Conservation (phyloP, 2,329 filamentous ascomycete species). For the Neurospora crassa region DNA sequence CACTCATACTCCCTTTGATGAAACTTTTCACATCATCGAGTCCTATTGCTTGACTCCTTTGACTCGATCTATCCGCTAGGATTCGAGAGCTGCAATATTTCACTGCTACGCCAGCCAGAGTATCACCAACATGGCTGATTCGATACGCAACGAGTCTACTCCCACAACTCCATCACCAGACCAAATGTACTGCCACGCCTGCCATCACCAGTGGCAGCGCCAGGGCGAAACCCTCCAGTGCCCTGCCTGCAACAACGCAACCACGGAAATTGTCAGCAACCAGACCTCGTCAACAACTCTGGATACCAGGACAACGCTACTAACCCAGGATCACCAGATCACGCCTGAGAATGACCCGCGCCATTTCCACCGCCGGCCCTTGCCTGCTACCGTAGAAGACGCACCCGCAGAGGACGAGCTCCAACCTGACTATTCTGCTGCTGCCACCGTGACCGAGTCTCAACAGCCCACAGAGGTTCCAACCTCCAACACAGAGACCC, state of each 20-base stretch:
- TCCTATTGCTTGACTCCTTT: neutral
- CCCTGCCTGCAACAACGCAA: slow-evolving; percentile 11
- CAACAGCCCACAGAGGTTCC: neutral
- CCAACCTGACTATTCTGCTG: neutral
- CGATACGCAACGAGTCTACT: slow-evolving; percentile 4
- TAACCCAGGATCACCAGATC: slow-evolving; percentile 9
- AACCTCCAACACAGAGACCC: neutral
- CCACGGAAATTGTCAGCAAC: slow-evolving; percentile 14
- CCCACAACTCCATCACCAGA: slow-evolving; percentile 1
- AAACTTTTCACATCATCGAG: neutral
- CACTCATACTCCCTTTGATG: neutral
- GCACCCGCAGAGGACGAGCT: neutral
- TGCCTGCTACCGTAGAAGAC: neutral
- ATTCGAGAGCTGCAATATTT: neutral
- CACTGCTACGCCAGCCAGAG: neutral
- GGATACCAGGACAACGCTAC: neutral
- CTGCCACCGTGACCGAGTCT: neutral
- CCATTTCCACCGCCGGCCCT: slow-evolving; percentile 11
- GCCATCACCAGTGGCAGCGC: slow-evolving; percentile 14
- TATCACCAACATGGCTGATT: slow-evolving; percentile 5
- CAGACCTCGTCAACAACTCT: neutral
- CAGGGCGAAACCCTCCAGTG: slow-evolving; percentile 12
- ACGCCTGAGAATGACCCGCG: slow-evolving; percentile 12
- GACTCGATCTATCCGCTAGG: neutral
- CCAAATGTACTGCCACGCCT: slow-evolving; percentile 15